Evolutionary conservation across 2,329 filamentous ascomycete species (phyloP).

Genomic region (Hypoxylon sp.): DNA sequence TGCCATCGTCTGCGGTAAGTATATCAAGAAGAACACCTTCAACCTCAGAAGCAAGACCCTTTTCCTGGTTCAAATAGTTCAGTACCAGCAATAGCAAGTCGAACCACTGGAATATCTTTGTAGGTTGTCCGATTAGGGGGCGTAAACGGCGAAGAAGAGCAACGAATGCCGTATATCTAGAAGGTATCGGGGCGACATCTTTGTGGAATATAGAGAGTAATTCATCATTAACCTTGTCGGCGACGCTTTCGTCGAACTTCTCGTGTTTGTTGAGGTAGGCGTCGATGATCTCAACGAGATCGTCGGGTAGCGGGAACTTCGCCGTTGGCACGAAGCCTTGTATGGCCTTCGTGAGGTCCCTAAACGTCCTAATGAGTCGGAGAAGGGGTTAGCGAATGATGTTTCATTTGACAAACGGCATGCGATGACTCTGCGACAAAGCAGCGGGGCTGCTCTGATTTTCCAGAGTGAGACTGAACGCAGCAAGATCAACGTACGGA

Average conservation of each 20-base stretch:
- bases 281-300: conserved; percentile 71
- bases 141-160: conserved; percentile 73
- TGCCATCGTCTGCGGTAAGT: conserved; percentile 71
- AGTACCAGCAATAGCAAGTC: conserved; percentile 70
- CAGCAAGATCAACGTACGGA: conserved; percentile 46
- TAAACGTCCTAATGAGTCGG: conserved; percentile 62
- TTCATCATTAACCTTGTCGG: conserved; percentile 81
- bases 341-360: conserved; percentile 71
- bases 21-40: conserved; percentile 74
- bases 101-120: conserved; percentile 79
- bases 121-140: conserved; percentile 72
- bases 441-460: conserved; percentile 2
- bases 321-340: conserved; percentile 63
- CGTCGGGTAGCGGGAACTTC: conserved; percentile 73
- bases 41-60: conserved; percentile 72
- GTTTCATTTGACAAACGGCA: conserved; percentile 8
- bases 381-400: conserved; percentile 35
- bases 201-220: conserved; percentile 75
- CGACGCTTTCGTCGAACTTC: conserved; percentile 74
- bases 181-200: conserved; percentile 67
- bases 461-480: not conserved
- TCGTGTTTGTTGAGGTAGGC: conserved; percentile 76
- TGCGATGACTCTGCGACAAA: conserved; percentile 12
- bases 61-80: conserved; percentile 70
- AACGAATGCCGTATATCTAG: conserved; percentile 76